Base-by-base conservation (phyloP, 176 grass and related monocot genomes). In the Luzula sylvatica region DNA sequence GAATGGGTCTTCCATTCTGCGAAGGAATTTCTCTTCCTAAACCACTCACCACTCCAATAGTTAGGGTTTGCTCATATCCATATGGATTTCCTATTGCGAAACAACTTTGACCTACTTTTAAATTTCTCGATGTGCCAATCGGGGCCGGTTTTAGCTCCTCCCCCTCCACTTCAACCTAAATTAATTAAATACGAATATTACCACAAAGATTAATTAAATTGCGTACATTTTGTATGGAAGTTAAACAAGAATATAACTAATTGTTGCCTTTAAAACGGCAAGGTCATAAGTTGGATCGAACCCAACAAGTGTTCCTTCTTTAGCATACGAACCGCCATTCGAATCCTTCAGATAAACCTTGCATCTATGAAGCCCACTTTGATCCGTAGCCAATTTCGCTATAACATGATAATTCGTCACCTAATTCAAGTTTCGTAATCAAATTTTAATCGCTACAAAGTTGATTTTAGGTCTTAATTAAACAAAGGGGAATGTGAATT, bases 321-420 rank as follows among this genome's bases (percentile, higher is more conserved):
- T 83, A 16, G 75, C 64, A 63, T 76, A 87, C 52, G 74, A 82
- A 32, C 55, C 75, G 12, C 87, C 82, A 46, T 11, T 73, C 20
- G 71, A 75, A 72, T 87, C 82, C 52, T 87, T 63, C 15, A 94
- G 50, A 50, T 73, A 87, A 43, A 87, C 78, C 81, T 87, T 87
- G 71, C 87, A 94, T 19, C 66, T 66, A 61, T 82, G 87, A 51
- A 23, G 66, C 3, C 38, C 66, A 5, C 77, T 65, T 73, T 60
- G 62, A 8, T 87, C 87, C 35, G 73, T 83, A 13, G 67, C 78
- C 30, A 94, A 69, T 65, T 94, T 94, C 40, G 74, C 62, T 68
- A 94, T 56, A 38, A 94, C 87, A 25, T 87, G 87, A 55, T 94
- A 87, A 79, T 94, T 94, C 55, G 87, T 94, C 27, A 94, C 87